These are phyloP conservation scores for Dendrobium catenatum DNA, from an alignment of 106 monocot species.

Conservation along the genomic window DNA sequence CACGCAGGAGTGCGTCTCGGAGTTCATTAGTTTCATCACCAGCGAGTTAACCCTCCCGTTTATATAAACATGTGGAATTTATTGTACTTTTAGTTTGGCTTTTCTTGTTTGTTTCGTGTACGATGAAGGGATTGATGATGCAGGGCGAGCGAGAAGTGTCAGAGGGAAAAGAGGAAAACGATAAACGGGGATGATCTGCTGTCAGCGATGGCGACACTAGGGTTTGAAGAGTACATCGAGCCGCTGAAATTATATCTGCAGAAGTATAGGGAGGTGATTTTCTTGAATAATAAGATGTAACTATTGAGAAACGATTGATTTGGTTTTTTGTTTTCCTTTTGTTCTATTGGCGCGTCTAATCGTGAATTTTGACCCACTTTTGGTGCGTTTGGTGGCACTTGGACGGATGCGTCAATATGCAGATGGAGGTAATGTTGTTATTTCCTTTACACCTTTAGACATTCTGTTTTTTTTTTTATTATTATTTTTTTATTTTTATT, in stretches of 20 bases:
- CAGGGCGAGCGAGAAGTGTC: slow-evolving; percentile 64
- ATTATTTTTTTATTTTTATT: too few species aligned
- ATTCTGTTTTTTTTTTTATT: not conserved
- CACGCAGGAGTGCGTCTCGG: slow-evolving; percentile 58
- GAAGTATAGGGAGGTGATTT: slow-evolving; percentile 50
- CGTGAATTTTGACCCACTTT: slow-evolving; percentile 3
- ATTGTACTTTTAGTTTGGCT: not conserved
- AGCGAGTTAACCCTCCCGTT: slow-evolving; percentile 33
- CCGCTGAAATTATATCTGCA: slow-evolving; percentile 54
- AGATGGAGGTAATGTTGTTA: slow-evolving; percentile 43
- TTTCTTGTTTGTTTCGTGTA: slow-evolving; percentile 6
- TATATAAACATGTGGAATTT: not conserved
- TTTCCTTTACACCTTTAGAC: not conserved
- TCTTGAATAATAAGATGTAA: not conserved
- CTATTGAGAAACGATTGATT: not conserved
- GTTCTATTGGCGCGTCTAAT: not conserved
- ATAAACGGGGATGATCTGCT: slow-evolving; percentile 63
- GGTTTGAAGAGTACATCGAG: slow-evolving; percentile 63
- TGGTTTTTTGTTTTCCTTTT: not conserved
- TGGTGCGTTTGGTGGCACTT: not conserved
- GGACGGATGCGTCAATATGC: slow-evolving; percentile 11
- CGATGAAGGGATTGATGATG: not conserved
- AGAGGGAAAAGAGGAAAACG: slow-evolving; percentile 66
- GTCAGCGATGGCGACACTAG: slow-evolving; percentile 56
- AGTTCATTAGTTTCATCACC: slow-evolving; percentile 66